A percentile compares a stretch with the other conserved stretches of the same genome.
Evolutionary conservation across 75 land plant species (phyloP).

Genomic region (Adiantum capillusveneris): DNA sequence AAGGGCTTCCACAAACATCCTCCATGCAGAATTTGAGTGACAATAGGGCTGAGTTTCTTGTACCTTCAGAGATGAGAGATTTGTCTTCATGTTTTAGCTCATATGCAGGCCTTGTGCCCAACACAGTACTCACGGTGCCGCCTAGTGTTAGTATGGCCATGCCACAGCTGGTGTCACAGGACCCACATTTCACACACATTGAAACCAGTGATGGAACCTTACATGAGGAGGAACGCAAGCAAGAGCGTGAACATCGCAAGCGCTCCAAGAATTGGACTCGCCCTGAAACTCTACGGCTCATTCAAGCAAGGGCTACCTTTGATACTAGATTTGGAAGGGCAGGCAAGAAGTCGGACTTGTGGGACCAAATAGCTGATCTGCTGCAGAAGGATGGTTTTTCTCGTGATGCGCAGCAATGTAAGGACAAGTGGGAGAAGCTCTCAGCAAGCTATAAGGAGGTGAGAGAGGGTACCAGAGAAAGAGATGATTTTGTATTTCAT

Average conservation of each 20-base stretch:
- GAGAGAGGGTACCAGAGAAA: constrained; percentile 32
- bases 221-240: constrained; percentile 8
- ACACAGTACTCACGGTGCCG: neutral
- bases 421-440: constrained; percentile 29
- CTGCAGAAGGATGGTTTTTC: constrained; percentile 21
- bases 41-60: neutral
- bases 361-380: constrained; percentile 41
- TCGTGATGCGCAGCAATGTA: constrained; percentile 43
- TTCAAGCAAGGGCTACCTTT: constrained; percentile 20
- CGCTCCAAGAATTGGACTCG: constrained; percentile 50
- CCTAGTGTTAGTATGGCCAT: neutral
- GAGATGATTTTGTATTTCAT: constrained; percentile 34
- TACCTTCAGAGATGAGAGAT: neutral
- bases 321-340: constrained; percentile 31
- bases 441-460: constrained; percentile 48
- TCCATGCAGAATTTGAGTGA: neutral
- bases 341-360: constrained; percentile 40
- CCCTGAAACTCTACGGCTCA: constrained; percentile 34
- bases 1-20: neutral
- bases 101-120: neutral
- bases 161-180: neutral
- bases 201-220: neutral
- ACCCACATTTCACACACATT: neutral
- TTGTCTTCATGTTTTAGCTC: neutral
- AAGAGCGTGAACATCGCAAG: constrained; percentile 21